These are phyloP conservation scores for Pseudocohnilembus persalinus DNA, from an alignment of 169 alveolate species.

Conservation along the genomic window DNA sequence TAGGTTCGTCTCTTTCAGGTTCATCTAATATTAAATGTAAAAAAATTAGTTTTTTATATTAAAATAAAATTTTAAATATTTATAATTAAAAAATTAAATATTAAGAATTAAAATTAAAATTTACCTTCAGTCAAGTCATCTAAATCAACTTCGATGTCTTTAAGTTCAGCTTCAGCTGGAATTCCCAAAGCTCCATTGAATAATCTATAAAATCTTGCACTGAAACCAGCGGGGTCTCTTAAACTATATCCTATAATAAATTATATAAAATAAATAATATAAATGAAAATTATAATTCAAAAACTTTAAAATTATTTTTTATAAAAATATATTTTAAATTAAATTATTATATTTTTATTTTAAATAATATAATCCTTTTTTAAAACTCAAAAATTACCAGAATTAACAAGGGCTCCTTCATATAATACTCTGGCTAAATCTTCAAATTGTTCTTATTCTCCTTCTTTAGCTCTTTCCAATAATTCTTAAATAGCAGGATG, in stretches of 20 bases:
- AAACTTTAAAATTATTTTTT: no score
- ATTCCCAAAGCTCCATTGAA: slow-evolving; percentile 70
- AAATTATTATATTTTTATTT: no score
- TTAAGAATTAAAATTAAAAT: not conserved
- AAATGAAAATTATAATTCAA: no score
- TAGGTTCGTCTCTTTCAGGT: not conserved
- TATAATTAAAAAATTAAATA: no score
- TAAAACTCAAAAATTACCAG: no score
- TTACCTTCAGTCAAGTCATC: slow-evolving; percentile 61
- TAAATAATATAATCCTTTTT: no score
- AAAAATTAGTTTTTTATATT: no score
- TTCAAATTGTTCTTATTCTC: slow-evolving; percentile 63
- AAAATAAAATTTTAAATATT: no score
- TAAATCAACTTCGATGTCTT: slow-evolving; percentile 69
- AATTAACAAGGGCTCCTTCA: slow-evolving; percentile 75
- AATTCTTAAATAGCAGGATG: slow-evolving; percentile 93
- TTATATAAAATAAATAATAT: no score
- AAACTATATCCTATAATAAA: slow-evolving; percentile 41
- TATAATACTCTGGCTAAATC: slow-evolving; percentile 72
- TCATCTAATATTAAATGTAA: no score
- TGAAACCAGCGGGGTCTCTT: slow-evolving; percentile 73
- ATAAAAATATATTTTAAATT: no score
- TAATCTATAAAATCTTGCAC: slow-evolving; percentile 70
- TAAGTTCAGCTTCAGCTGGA: slow-evolving; percentile 69
- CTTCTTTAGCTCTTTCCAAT: slow-evolving; percentile 66